These are phyloP conservation scores for Phytomonas sp. DNA, from an alignment of 208 protist species.

Conservation along the genomic window DNA sequence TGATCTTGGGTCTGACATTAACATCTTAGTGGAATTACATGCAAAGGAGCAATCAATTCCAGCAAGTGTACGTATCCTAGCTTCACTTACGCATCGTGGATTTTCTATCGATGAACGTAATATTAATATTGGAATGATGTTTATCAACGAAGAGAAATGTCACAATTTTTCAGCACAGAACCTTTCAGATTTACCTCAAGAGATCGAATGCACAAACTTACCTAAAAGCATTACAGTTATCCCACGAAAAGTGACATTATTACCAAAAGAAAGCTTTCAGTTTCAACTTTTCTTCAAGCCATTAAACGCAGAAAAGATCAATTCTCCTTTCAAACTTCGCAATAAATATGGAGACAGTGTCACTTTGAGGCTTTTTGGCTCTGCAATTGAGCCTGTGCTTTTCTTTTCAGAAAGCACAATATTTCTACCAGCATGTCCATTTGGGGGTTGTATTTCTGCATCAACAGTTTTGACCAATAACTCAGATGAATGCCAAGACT, in stretches of 20 bases:
- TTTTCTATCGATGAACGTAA: constrained; percentile 17
- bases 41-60: constrained; percentile 31
- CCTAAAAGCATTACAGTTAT: neutral
- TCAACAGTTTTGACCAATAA: constrained; percentile 26
- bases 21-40: neutral
- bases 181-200: neutral
- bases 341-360: constrained; percentile 25
- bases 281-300: neutral
- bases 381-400: constrained; percentile 11
- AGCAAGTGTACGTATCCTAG: constrained; percentile 24
- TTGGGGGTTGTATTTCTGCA: constrained; percentile 18
- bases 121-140: constrained; percentile 16
- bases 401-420: constrained; percentile 18
- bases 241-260: neutral
- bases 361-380: constrained; percentile 13
- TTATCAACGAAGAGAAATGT: neutral
- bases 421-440: constrained; percentile 19
- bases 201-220: neutral
- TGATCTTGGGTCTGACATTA: constrained; percentile 3
- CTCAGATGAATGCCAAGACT: constrained; percentile 13
- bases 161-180: neutral
- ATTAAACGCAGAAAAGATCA: neutral
- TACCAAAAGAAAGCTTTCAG: neutral
- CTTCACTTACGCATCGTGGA: constrained; percentile 24
- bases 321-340: constrained; percentile 10